A percentile compares a stretch with the other conserved stretches of the same genome.
Conservation (phyloP, 495 filamentous ascomycete genomes). For the Podospora sp. region DNA sequence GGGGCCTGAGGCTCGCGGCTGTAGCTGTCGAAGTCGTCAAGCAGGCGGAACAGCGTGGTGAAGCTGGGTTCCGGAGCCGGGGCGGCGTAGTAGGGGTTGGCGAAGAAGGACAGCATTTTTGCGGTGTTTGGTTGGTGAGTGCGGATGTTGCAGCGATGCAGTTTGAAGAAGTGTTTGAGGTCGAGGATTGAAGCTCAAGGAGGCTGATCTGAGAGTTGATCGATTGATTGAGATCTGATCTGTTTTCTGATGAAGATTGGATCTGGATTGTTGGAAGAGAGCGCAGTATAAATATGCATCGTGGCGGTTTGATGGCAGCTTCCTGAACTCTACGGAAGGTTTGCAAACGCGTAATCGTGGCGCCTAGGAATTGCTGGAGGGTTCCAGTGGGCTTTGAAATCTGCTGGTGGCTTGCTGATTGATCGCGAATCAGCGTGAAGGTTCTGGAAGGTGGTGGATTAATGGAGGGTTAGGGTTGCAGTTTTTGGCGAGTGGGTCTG, state of each 20-base stretch:
- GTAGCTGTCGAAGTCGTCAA: conserved; percentile 71
- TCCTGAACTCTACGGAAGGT: neutral
- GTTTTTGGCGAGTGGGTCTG: too few relatives aligned
- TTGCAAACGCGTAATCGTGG: neutral
- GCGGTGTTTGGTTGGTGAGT: neutral
- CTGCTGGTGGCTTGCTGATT: neutral
- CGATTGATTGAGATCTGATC: neutral
- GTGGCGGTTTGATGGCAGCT: neutral
- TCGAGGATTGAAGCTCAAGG: neutral
- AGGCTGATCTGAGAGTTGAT: neutral
- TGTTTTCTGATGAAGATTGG: conserved; percentile 3
- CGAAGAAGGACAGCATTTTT: conserved; percentile 18
- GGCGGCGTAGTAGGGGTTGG: conserved; percentile 7
- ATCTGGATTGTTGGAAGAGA: neutral
- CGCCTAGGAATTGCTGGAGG: neutral
- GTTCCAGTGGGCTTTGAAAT: neutral
- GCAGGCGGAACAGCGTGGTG: conserved; percentile 67
- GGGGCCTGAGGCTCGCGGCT: conserved; percentile 33
- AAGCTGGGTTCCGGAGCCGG: conserved; percentile 48
- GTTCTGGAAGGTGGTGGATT: neutral
- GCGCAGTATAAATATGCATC: conserved; percentile 1
- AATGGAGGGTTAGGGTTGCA: conserved; percentile 3
- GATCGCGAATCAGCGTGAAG: neutral
- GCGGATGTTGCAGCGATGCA: neutral
- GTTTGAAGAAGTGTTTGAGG: neutral